Base-by-base conservation (phyloP, 2,329 filamentous ascomycete genomes). In the Neocucurbitaria cava region DNA sequence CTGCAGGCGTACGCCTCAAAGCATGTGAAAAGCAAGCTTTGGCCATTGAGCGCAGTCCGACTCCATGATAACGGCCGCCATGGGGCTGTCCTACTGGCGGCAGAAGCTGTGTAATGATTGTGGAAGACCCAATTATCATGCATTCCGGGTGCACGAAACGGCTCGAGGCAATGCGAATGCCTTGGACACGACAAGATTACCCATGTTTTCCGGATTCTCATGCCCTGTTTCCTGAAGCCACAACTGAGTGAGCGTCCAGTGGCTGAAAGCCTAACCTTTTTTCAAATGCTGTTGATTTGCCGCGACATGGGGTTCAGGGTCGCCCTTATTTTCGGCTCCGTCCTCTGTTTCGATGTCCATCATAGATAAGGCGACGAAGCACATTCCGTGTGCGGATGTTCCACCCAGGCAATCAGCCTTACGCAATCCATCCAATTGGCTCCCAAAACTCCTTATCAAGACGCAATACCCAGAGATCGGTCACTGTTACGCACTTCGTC, bases 21-120 rank as follows among this genome's bases (percentile, higher is more conserved):
- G 56, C 65, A 68, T 68, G 65, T 68, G 65, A 68, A 64, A 68
- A 58, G 23, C 42, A 46, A 26, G 59, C 56, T 48, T 59, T 62
- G 59, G 52, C 58, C 61, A 54, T n/a, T 58, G 44, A 36, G 30
- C 30, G 30, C 20, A 21, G 15, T 20, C 26, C 46, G 24, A 56
- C 54, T 36, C 35, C 40, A 56, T 46, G 57, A 63, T 63, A 56
- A 60, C 49, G 51, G 54, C 54, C 38, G 20, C 60, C 50, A 61
- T 39, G 49, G n/a, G n/a, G 36, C 42, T 54, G 7, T 23, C 49
- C 40, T 52, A 28, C 44, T 42, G 53, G 57, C 52, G 49, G 61
- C 36, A 18, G 31, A 36, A 15, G 35, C 15, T 35, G 26, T 42
- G n/a, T 30, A 39, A 21, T 28, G 31, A 17, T 35, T 4, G 31